Evolutionary conservation across 2,329 filamentous ascomycete species (phyloP), one percentile per base, ranked within the genome.

Genomic region (Penicillium thymicola): DNA sequence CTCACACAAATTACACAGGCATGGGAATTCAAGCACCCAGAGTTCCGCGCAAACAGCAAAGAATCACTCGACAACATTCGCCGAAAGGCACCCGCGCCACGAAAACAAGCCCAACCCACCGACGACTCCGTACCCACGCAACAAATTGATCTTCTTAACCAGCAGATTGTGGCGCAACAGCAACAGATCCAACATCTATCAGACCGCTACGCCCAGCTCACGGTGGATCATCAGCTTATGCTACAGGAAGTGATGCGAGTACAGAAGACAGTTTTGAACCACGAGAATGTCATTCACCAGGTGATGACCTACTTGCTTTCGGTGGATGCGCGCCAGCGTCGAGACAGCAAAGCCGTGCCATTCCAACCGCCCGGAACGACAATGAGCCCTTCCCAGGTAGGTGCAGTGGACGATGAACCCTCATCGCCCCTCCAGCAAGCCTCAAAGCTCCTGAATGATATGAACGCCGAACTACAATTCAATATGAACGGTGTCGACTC

Each of bases 21-120:
- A 13, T 96, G 90, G 90, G 94, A 99, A 72, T 99, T 99, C 73
- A 96, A 94, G 72, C 94, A 99, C 70, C 93, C 93, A 13, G 92
- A 96, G 68, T 99, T 99, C 78, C 89, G 92, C 67, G 88, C 89
- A 63, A 93, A 97, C 75, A 95, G 93, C 76, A 97, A 97, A 74
- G 92, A 97, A 71, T 94, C 92, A 44, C 81, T 99, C 46, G 94
- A 99, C 70, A 97, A 97, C 65, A 99, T 99, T 69, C 86, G 92
- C 67, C 84, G 94, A 65, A 99, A 99, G 77, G 93, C 94, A 2
- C 94, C 94, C 0, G 92, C 93, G 2, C 90, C 93, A 3, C 82
- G 93, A 63, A 97, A 97, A 72, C 75, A 82, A 32, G 75, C 81
- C 3, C 83, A 84, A 63, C 77, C 78, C 18, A 88, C 87, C 55